Evolutionary conservation across 345 rosid species (phyloP).

Genomic region (Linum usitatissimum): DNA sequence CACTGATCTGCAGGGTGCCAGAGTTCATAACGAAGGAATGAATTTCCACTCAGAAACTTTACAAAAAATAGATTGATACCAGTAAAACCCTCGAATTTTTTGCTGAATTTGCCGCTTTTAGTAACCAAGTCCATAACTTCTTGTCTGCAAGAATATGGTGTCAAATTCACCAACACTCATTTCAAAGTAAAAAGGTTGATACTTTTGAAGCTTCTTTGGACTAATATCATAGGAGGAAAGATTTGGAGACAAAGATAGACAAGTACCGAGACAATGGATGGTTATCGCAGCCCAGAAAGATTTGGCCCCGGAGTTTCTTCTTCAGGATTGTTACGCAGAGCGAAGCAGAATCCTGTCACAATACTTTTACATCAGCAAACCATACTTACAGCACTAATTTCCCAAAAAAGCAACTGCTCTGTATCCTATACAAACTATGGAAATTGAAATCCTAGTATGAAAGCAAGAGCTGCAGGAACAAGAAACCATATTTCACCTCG

Average conservation of each 20-base stretch:
- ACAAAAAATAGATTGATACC: slow-evolving; percentile 29
- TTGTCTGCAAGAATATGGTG: slow-evolving; percentile 39
- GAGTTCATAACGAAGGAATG: too few species aligned
- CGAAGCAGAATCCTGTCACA: slow-evolving; percentile 84
- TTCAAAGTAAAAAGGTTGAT: too few species aligned
- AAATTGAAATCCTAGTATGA: neutral
- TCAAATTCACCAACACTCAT: too few species aligned
- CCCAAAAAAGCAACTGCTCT: neutral
- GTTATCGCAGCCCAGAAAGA: slow-evolving; percentile 93
- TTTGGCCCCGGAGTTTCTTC: slow-evolving; percentile 49
- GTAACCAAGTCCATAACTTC: slow-evolving; percentile 78
- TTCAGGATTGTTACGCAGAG: slow-evolving; percentile 66
- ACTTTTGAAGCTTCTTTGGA: too few species aligned
- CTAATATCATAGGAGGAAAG: too few species aligned
- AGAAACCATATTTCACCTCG: slow-evolving; percentile 39
- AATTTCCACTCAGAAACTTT: too few species aligned
- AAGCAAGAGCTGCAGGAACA: neutral
- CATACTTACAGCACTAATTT: neutral
- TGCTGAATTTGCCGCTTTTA: slow-evolving; percentile 60
- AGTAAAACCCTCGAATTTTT: slow-evolving; percentile 65
- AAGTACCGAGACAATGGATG: slow-evolving; percentile 82
- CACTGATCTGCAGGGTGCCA: neutral
- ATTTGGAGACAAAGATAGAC: neutral
- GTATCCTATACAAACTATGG: neutral
- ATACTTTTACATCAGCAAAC: neutral